Conservation (phyloP, 2,329 filamentous ascomycete species). For the Colletotrichum camelliae region DNA sequence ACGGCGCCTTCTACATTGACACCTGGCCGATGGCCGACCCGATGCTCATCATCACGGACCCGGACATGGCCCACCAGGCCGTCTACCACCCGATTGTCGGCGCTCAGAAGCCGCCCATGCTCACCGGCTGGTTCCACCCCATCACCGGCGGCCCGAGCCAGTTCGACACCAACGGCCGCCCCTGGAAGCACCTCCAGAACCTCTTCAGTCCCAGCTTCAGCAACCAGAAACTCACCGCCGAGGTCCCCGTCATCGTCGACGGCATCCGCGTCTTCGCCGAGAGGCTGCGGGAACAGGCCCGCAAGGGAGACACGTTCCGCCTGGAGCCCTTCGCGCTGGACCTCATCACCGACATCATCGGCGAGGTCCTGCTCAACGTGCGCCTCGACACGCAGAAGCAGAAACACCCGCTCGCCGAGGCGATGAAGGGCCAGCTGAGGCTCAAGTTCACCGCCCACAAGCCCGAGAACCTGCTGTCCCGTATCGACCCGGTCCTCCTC, state of each 20-base stretch:
- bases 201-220: constrained; percentile 36
- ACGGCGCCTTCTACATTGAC: constrained; percentile 35
- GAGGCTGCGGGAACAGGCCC: constrained; percentile 26
- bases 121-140: constrained; percentile 34
- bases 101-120: constrained; percentile 29
- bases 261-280: constrained; percentile 32
- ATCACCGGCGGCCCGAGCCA: constrained; percentile 35
- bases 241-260: constrained; percentile 30
- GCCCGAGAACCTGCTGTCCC: constrained; percentile 22
- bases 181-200: constrained; percentile 33
- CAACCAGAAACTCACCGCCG: constrained; percentile 34
- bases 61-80: constrained; percentile 33
- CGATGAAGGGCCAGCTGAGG: constrained; percentile 27
- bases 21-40: constrained; percentile 31
- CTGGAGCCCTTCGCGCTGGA: constrained; percentile 30
- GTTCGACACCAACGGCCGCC: constrained; percentile 35
- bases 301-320: constrained; percentile 20
- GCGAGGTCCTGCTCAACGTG: constrained; percentile 33
- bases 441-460: constrained; percentile 22
- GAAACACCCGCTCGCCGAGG: constrained; percentile 33
- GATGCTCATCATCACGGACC: constrained; percentile 32
- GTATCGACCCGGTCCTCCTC: constrained; percentile 31
- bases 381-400: constrained; percentile 34
- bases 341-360: constrained; percentile 39
- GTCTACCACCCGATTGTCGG: constrained; percentile 30